Conservation (phyloP, 139 green algal genomes). For the Prasinococcaceae sp. region DNA sequence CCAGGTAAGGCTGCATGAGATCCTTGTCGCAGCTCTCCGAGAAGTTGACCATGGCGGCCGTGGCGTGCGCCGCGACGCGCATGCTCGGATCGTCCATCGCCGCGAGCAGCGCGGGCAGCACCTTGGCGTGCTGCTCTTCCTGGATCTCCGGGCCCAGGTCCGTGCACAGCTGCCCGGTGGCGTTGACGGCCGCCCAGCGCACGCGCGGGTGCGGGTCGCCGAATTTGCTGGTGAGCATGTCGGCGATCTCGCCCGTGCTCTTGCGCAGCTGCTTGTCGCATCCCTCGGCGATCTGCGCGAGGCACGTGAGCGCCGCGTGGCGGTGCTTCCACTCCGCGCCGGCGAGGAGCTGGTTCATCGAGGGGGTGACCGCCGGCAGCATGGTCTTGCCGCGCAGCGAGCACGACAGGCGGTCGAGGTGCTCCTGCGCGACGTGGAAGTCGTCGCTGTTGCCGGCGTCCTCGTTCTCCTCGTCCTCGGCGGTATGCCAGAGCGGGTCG, state of each 20-base stretch:
- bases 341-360: constrained; percentile 56
- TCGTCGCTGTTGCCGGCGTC: constrained; percentile 11
- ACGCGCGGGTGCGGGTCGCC: constrained; percentile 49
- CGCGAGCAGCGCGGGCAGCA: constrained; percentile 27
- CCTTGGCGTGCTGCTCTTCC: constrained; percentile 26
- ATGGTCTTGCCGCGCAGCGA: constrained; percentile 73
- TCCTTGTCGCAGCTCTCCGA: constrained; percentile 54
- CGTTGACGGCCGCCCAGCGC: constrained; percentile 91
- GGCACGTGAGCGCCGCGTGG: constrained; percentile 75
- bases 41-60: constrained; percentile 95
- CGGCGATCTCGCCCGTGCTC: constrained; percentile 36
- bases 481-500: constrained; percentile 55
- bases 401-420: constrained; percentile 82
- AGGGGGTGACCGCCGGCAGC: constrained; percentile 56
- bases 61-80: constrained; percentile 73
- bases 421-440: constrained; percentile 55
- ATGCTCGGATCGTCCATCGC: constrained; percentile 89
- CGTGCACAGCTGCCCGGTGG: constrained; percentile 93
- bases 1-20: constrained; percentile 76
- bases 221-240: constrained; percentile 43
- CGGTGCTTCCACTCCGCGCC: constrained; percentile 77
- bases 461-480: constrained; percentile 40
- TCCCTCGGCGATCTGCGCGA: constrained; percentile 89
- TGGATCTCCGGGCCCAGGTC: constrained; percentile 93
- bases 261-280: constrained; percentile 55